These are phyloP conservation scores for Diaporthe caulivora DNA, from an alignment of 2,329 filamentous ascomycete genomes.

Conservation along the genomic window DNA sequence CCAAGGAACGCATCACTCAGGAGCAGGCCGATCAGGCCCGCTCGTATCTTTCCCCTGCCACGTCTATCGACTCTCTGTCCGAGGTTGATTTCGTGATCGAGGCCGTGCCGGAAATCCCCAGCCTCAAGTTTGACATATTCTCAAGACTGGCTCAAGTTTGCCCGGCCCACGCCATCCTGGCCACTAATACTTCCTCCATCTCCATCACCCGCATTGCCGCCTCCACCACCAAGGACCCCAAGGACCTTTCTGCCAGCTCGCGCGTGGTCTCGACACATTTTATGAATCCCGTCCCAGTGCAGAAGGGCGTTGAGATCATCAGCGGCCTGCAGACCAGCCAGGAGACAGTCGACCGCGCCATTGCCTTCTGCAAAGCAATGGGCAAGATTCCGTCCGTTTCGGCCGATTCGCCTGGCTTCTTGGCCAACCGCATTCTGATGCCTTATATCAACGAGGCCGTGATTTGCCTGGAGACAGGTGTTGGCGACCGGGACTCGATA, in stretches of 20 bases:
- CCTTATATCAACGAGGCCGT: conserved; percentile 99
- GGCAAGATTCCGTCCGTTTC: conserved; percentile 92
- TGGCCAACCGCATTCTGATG: conserved; percentile 98
- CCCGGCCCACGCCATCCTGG: conserved; percentile 87
- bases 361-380: conserved; percentile 91
- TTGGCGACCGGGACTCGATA: conserved; percentile 91
- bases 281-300: conserved; percentile 98
- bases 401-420: conserved; percentile 91
- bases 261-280: conserved; percentile 97
- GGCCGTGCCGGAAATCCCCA: conserved; percentile 91
- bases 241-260: conserved; percentile 82
- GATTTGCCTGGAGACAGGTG: conserved; percentile 93
- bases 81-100: conserved; percentile 98
- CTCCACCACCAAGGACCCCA: conserved; percentile 82
- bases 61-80: conserved; percentile 80
- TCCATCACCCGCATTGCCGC: conserved; percentile 97
- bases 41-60: conserved; percentile 76
- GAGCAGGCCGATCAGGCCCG: conserved; percentile 82
- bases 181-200: conserved; percentile 99
- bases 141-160: conserved; percentile 83
- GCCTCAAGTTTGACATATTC: conserved; percentile 92
- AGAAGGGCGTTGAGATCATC: conserved; percentile 98
- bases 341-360: conserved; percentile 82
- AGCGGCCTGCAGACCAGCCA: conserved; percentile 90
- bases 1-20: conserved; percentile 87